Evolutionary conservation across 164 flowering plant genomes (phyloP), one percentile per base, ranked within the genome.

Genomic region (Platanus orientalis): DNA sequence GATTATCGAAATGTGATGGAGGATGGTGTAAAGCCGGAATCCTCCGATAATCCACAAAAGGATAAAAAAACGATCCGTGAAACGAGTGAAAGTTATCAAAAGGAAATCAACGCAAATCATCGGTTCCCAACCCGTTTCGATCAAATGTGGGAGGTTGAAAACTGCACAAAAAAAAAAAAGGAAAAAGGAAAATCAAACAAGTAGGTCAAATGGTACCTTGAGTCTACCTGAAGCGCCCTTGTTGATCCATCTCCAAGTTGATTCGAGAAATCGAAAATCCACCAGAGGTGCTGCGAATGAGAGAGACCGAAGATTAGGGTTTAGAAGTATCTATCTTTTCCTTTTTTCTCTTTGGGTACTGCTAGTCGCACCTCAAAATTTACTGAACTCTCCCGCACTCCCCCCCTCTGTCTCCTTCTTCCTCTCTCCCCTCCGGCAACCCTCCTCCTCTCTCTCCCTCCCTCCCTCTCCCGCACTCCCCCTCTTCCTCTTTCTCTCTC

Each of bases 101-200:
- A 7, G 64, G 68, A 27, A 62, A 73, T 28, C 69, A 63, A 64
- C 69, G 73, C 20, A 45, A 32, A 25, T n/a, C 34, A 1, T 26
- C n/a, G 12, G 20, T n/a, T 19, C 34, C 36, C 7, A 39, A 53
- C 14, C 36, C 69, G 65, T 65, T 59, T 47, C 59, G 75, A 32
- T 72, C 57, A 53, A 64, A 56, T 21, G 81, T 64, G 25, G 64
- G 77, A 13, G 54, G 70, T 50, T 71, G 81, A 68, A 87, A 74
- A 77, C 94, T n/a, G n/a, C n/a, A n/a, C n/a, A n/a, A n/a, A n/a
- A n/a, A n/a, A n/a, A n/a, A 87, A 67, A 87, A 90, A 32, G 97
- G 97, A 69, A 80, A 87, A 73, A 87, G 97, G 20, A 81, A 69
- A 63, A 62, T 48, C 1, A 83, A 79, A 71, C 94, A 85, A 36